These are phyloP conservation scores for Boletus coccyginus DNA, from an alignment of 768 basidiomycete species.

Conservation along the genomic window DNA sequence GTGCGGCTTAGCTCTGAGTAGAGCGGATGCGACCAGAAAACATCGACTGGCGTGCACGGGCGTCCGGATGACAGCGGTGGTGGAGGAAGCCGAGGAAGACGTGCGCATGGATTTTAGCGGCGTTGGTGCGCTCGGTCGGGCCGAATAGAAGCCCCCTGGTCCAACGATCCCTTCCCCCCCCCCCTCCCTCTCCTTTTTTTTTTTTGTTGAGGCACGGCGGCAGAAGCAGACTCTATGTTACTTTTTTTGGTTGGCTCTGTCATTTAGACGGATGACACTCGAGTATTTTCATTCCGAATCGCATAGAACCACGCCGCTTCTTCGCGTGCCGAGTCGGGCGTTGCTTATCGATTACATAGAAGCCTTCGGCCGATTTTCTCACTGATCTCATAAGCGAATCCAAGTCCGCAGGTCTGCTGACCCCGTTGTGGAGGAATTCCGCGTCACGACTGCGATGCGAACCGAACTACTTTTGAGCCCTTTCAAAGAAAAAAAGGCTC, in stretches of 20 bases:
- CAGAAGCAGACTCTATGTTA: not conserved
- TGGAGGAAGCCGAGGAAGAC: not conserved
- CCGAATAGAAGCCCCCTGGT: not conserved
- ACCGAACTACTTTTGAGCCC: too few relatives aligned
- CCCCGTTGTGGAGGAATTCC: too few relatives aligned
- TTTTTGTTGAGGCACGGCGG: not conserved
- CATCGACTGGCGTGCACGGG: constrained; percentile 16
- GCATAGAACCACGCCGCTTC: too few relatives aligned
- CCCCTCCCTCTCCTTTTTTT: not conserved
- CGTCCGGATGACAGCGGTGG: not conserved
- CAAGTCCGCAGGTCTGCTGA: too few relatives aligned
- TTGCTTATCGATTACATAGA: not conserved
- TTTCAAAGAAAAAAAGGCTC: too few relatives aligned
- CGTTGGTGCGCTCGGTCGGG: constrained; percentile 9
- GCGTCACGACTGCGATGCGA: too few relatives aligned
- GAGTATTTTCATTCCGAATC: too few relatives aligned
- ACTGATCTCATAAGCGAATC: not conserved
- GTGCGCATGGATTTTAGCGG: constrained; percentile 4
- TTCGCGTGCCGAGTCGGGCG: too few relatives aligned
- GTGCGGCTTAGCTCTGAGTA: constrained; percentile 19
- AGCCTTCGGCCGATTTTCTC: not conserved
- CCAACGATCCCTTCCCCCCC: not conserved
- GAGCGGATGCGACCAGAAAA: constrained; percentile 25
- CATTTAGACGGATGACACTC: not conserved
- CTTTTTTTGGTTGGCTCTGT: not conserved